phyloP scores from a whole-genome alignment of 208 protist genomes.

The Wallacemonas sp. region DNA sequence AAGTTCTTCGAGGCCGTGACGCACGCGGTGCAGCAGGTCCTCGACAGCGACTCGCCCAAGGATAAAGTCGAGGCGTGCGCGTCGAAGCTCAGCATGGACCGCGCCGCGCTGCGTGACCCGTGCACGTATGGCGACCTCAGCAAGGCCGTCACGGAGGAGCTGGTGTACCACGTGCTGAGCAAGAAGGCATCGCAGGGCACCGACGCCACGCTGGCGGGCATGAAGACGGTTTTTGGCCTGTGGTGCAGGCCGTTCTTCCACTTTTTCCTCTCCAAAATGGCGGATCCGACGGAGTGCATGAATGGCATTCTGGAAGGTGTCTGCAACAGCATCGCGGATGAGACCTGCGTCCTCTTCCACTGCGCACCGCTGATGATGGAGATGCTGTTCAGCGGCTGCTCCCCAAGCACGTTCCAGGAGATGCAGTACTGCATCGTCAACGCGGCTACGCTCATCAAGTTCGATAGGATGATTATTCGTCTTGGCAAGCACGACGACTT shows the following conservation, averaged over 20 bases:
- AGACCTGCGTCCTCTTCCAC: conserved; percentile 44
- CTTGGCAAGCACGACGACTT: conserved; percentile 22
- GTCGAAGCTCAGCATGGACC: conserved; percentile 15
- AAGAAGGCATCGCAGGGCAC: conserved; percentile 14
- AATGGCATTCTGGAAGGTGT: conserved; percentile 63
- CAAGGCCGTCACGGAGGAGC: conserved; percentile 70
- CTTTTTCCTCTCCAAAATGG: conserved; percentile 42
- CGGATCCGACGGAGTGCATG: conserved; percentile 57
- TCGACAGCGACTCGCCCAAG: conserved; percentile 10
- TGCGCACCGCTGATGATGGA: conserved; percentile 58
- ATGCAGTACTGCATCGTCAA: conserved; percentile 84
- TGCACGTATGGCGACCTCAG: conserved; percentile 56
- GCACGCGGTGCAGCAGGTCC: conserved; percentile 6
- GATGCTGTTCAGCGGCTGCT: conserved; percentile 72
- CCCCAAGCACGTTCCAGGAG: conserved; percentile 65
- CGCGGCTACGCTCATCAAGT: conserved; percentile 63
- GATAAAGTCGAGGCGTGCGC: conserved; percentile 14
- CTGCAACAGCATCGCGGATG: conserved; percentile 51
- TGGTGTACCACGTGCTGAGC: conserved; percentile 56
- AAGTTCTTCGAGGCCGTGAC: conserved; percentile 4
- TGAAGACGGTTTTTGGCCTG: conserved; percentile 47
- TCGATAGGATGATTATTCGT: conserved; percentile 31
- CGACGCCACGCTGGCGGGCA: conserved; percentile 20
- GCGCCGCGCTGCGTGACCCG: conserved; percentile 8
- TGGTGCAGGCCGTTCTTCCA: conserved; percentile 78